phyloP scores from a whole-genome alignment of 371 early-diverging fungal genomes.

The Choanephora cucurbitarum region DNA sequence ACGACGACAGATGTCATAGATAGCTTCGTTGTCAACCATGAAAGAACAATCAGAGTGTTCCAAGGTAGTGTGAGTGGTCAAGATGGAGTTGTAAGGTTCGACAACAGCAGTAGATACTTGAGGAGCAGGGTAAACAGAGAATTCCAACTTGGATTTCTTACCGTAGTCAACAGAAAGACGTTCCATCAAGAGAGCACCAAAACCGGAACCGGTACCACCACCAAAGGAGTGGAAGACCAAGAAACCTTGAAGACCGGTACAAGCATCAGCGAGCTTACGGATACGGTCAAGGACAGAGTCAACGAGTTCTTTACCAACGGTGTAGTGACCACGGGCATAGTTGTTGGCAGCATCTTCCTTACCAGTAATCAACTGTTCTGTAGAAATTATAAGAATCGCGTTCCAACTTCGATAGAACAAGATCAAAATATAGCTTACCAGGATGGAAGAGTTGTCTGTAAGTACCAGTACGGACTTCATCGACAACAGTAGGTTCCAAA shows the following conservation, averaged over 20 bases:
- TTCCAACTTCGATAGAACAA: not conserved
- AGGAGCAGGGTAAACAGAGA: constrained; percentile 98
- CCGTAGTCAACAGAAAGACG: constrained; percentile 95
- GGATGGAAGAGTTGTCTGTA: constrained; percentile 99
- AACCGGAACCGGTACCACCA: constrained; percentile 99
- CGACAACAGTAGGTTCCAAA: constrained; percentile 96
- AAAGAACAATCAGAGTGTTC: constrained; percentile 98
- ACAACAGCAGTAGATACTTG: constrained; percentile 96
- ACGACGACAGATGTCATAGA: constrained; percentile 97
- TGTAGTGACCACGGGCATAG: constrained; percentile 99
- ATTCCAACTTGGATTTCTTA: constrained; percentile 98
- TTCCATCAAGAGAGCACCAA: constrained; percentile 96
- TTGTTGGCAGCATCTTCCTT: constrained; percentile 99
- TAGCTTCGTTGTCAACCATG: constrained; percentile 99
- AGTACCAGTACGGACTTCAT: constrained; percentile 93
- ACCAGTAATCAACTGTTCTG: constrained; percentile 94
- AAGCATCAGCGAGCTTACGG: constrained; percentile 97
- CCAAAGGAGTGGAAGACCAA: constrained; percentile 99
- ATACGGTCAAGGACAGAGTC: constrained; percentile 96
- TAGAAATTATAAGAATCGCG: constrained; percentile 57
- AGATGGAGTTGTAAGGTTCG: constrained; percentile 97
- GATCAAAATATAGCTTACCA: constrained; percentile 30
- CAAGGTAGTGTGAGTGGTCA: constrained; percentile 98
- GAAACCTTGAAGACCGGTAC: constrained; percentile 97
- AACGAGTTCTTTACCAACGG: constrained; percentile 97